These are phyloP conservation scores for Chaetomium globosum DNA, from an alignment of 2,329 filamentous ascomycete genomes.

Conservation along the genomic window DNA sequence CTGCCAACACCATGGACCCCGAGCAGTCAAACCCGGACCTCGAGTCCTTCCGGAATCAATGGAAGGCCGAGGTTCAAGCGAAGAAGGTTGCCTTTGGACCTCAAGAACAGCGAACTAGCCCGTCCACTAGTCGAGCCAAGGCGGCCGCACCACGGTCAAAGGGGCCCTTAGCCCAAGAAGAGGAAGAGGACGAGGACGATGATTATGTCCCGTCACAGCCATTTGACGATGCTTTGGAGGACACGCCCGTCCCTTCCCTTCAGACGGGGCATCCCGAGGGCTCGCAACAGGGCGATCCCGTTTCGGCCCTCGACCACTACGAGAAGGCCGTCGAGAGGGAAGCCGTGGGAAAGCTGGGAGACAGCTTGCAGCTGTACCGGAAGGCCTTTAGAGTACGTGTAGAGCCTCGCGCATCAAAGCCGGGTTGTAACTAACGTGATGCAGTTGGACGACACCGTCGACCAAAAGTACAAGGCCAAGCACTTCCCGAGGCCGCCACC, in stretches of 20 bases:
- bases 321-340: constrained; percentile 91
- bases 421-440: not conserved
- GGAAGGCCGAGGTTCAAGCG: constrained; percentile 74
- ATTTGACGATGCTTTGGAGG: constrained; percentile 43
- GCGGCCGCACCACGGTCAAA: constrained; percentile 19
- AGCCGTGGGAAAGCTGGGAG: constrained; percentile 78
- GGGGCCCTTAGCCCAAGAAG: constrained; percentile 33
- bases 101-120: constrained; percentile 24
- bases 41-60: constrained; percentile 82
- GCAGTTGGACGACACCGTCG: constrained; percentile 80
- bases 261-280: constrained; percentile 37
- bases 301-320: constrained; percentile 86
- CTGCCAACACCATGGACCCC: constrained; percentile 33
- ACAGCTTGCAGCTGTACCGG: constrained; percentile 85
- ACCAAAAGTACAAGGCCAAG: constrained; percentile 86
- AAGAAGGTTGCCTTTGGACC: constrained; percentile 36
- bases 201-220: constrained; percentile 42
- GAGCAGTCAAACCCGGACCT: constrained; percentile 67
- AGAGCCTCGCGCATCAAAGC: too few relatives aligned
- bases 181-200: constrained; percentile 42
- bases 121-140: constrained; percentile 20
- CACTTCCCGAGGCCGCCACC: constrained; percentile 70
- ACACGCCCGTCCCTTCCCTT: constrained; percentile 29
- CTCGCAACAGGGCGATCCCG: constrained; percentile 52
- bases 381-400: constrained; percentile 77